Percentiles rank a stretch among this genome's conserved stretches.
These are phyloP conservation scores for Phytophthora pini DNA, from an alignment of 352 stramenopile species.

Conservation along the genomic window DNA sequence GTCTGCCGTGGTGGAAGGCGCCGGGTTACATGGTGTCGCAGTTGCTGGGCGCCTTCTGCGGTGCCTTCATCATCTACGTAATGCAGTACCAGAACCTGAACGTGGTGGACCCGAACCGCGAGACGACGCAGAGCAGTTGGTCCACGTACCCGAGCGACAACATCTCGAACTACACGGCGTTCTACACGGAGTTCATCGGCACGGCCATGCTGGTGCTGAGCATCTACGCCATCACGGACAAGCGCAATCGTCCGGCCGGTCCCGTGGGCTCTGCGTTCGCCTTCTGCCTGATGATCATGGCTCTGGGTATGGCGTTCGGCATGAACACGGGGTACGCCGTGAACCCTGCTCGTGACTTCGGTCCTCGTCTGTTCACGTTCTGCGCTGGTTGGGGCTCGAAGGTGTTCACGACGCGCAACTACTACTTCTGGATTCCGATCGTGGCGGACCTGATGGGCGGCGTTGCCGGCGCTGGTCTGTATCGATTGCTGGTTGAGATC, in stretches of 20 bases:
- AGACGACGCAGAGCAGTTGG: too few species aligned
- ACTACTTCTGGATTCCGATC: conserved; percentile 49
- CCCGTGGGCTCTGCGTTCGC: conserved; percentile 3
- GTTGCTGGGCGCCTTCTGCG: too few species aligned
- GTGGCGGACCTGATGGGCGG: conserved; percentile 32
- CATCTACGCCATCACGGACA: conserved; percentile 24
- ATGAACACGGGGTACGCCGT: conserved; percentile 56
- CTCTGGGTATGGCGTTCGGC: conserved; percentile 61
- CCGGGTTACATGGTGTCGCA: too few species aligned
- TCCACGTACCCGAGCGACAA: too few species aligned
- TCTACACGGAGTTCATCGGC: too few species aligned
- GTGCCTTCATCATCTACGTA: too few species aligned
- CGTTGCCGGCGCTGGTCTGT: conserved; percentile 31
- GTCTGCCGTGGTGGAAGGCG: too few species aligned
- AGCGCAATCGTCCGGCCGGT: conserved; percentile 46
- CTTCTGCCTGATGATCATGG: conserved; percentile 55
- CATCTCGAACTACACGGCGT: too few species aligned
- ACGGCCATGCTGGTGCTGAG: too few species aligned
- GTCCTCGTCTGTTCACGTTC: conserved; percentile 45
- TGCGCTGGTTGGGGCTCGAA: conserved; percentile 47
- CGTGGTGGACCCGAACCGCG: too few species aligned
- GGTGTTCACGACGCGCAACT: conserved; percentile 45
- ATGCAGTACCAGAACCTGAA: too few species aligned
- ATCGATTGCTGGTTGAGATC: conserved; percentile 33
- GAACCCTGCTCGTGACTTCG: conserved; percentile 63